Evolutionary conservation across 2,329 filamentous ascomycete species (phyloP), one percentile per base, ranked within the genome.

Genomic region (Ambrosiella xylebori): DNA sequence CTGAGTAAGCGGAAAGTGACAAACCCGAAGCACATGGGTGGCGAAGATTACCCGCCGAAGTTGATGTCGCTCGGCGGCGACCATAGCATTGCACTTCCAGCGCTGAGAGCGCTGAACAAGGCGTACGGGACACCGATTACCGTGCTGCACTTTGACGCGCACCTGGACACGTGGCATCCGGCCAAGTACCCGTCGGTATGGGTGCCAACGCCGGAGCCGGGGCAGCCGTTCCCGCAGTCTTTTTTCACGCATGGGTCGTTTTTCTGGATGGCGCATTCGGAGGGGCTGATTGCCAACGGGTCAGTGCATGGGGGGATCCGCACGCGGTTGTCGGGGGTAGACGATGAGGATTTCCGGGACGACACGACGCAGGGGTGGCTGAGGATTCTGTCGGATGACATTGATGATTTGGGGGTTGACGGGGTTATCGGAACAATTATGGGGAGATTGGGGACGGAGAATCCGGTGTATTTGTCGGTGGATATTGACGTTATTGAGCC

Each of bases 401-500:
- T 95, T 61, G 89, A 95, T 68, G 87, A 90, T 36, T 70, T 93
- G 8, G 88, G 89, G 36, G 77, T 81, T 0, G 72, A 74, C 61
- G 88, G 86, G 1, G 76, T 95, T 61, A 77, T 90, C 13, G 71
- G 80, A 17, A 72, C 73, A 45, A 94, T 95, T 66, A 73, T 94
- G 67, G 68, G 77, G 6, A 77, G 81, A 0, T 81, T 94, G 4
- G 88, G 87, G 0, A 81, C 78, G 0, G 80, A 87, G 62, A 81
- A 80, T 63, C 88, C 87, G 0, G 87, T 95, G 1, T 94, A 95
- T 66, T 72, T 94, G 8, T 85, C 80, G 40, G 79, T 73, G 4
- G 89, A 95, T 66, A 95, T 95, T 64, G 88, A 95, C 66, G 89
- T 87, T 0, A 74, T 95, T 2, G 88, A 95, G 67, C 88, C 89